Percentiles rank a stretch among this genome's conserved stretches.
Conservation (phyloP, 2,329 filamentous ascomycete genomes). For the Aspergillus oerlinghausenensis region DNA sequence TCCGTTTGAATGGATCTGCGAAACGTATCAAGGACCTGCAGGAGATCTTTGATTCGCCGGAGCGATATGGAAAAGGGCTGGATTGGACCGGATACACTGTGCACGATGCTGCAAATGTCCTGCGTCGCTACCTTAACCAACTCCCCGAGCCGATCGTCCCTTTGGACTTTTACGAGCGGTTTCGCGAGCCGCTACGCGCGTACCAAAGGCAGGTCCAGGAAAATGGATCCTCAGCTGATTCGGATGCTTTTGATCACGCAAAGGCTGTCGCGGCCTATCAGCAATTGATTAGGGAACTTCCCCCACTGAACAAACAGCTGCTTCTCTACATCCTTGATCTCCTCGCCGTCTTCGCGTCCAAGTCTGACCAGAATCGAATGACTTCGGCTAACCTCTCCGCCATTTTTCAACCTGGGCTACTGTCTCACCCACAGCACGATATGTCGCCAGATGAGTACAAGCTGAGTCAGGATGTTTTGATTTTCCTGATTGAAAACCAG, state of each 20-base stretch:
- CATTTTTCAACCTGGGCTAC: constrained; percentile 94
- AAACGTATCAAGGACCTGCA: constrained; percentile 98
- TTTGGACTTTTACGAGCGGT: constrained; percentile 84
- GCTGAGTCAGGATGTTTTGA: constrained; percentile 91
- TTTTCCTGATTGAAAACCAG: constrained; percentile 97
- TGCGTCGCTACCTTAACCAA: constrained; percentile 92
- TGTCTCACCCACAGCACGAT: constrained; percentile 89
- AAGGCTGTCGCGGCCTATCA: constrained; percentile 81
- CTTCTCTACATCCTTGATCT: constrained; percentile 94
- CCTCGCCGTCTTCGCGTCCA: constrained; percentile 93
- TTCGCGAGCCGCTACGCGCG: constrained; percentile 73
- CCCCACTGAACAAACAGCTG: constrained; percentile 86
- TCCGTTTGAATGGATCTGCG: constrained; percentile 90
- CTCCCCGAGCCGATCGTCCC: constrained; percentile 96
- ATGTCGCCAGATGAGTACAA: constrained; percentile 95
- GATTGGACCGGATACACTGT: constrained; percentile 98
- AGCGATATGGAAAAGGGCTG: constrained; percentile 91
- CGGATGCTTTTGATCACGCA: constrained; percentile 68
- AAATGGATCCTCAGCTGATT: constrained; percentile 63
- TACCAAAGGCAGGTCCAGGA: constrained; percentile 67
- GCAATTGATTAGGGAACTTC: constrained; percentile 83
- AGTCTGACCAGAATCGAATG: constrained; percentile 96
- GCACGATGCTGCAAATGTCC: constrained; percentile 94
- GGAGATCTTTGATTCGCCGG: constrained; percentile 85
- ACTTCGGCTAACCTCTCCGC: constrained; percentile 89